Percentiles rank a stretch among this genome's conserved stretches.
phyloP scores from a whole-genome alignment of 306 rosid species.

The Sicyos edulis region DNA sequence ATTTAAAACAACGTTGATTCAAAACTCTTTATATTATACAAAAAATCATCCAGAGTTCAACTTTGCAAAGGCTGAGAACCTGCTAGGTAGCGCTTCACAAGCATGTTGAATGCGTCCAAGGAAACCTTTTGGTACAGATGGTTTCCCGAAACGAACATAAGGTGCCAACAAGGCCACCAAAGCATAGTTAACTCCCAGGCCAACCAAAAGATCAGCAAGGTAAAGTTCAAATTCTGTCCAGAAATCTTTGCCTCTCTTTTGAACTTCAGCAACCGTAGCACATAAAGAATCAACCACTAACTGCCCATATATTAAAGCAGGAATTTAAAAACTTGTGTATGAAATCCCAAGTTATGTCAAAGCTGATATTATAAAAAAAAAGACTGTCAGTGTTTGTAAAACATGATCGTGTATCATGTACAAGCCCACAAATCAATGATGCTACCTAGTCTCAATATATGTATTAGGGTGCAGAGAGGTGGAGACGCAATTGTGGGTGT shows the following conservation, averaged over 20 bases:
- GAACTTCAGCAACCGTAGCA: conserved; percentile 47
- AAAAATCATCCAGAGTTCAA: not conserved
- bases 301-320: conserved; percentile 37
- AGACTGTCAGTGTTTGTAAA: not conserved
- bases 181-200: conserved; percentile 43
- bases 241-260: conserved; percentile 50
- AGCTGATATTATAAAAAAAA: conserved; percentile 3
- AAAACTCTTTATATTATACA: not conserved
- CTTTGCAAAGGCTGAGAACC: conserved; percentile 23
- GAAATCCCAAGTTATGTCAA: conserved; percentile 15
- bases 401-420: not conserved
- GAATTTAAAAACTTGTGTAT: not conserved
- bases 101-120: conserved; percentile 36
- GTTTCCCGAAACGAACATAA: conserved; percentile 41
- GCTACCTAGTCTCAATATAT: not conserved
- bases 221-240: conserved; percentile 50
- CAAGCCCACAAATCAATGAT: not conserved
- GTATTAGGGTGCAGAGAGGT: too few species aligned
- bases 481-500: too few species aligned
- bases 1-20: not conserved
- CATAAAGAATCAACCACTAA: conserved; percentile 78
- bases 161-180: conserved; percentile 50
- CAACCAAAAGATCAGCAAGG: conserved; percentile 47
- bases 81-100: conserved; percentile 45
- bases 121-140: conserved; percentile 35